phyloP scores from a whole-genome alignment of 331 rosid species.

The Cydonia oblonga region DNA sequence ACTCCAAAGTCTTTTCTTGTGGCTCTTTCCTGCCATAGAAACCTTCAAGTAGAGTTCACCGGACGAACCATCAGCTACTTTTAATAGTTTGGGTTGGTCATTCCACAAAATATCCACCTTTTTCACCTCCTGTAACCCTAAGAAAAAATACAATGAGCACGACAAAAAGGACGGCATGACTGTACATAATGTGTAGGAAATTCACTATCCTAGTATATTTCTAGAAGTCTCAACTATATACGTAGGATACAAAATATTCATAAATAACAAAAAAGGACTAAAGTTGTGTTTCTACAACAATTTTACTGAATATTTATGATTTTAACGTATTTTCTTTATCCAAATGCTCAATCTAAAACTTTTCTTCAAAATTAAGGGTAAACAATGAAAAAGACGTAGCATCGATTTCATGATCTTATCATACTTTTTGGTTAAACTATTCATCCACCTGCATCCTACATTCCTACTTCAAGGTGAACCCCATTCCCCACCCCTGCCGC shows the following conservation, averaged over 20 bases:
- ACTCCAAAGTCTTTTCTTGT: constrained; percentile 48
- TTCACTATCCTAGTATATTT: background rate
- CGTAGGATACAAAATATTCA: background rate
- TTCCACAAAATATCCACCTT: constrained; percentile 76
- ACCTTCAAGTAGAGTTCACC: constrained; percentile 80
- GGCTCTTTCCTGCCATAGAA: constrained; percentile 35
- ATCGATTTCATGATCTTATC: background rate
- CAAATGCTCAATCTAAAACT: background rate
- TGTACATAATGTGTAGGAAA: background rate
- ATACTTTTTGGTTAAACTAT: background rate
- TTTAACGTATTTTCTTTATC: background rate
- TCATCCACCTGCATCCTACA: background rate
- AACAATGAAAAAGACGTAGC: background rate
- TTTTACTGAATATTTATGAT: background rate
- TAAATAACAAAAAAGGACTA: background rate
- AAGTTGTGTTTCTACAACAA: background rate
- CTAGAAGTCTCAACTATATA: background rate
- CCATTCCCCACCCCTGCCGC: background rate
- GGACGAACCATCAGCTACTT: constrained; percentile 19
- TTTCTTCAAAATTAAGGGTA: background rate
- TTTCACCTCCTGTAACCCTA: constrained; percentile 68
- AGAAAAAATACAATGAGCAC: constrained; percentile 9
- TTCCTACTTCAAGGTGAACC: background rate
- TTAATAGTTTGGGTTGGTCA: constrained; percentile 38
- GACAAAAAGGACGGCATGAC: background rate